Evolutionary conservation across 345 rosid species (phyloP), one percentile per base, ranked within the genome.

Genomic region (Hevea brasiliensis): DNA sequence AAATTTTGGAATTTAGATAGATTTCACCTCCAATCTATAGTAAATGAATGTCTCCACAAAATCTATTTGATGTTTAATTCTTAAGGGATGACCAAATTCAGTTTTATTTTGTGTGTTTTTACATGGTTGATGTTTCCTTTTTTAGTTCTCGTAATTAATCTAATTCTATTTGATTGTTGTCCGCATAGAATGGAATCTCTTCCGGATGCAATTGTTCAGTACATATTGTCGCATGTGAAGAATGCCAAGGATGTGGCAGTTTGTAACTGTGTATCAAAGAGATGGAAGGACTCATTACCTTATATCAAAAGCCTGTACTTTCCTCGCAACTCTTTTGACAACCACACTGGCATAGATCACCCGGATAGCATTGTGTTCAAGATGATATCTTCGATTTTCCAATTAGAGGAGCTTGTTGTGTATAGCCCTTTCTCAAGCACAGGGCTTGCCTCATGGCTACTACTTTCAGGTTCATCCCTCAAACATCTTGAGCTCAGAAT

Each of bases 381-480:
- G 79, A 90, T 90, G 97, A 73, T 94, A 45, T 78, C 89, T 0
- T 72, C 86, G 0, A 68, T 85, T 45, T 83, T 47, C 48, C 67
- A 65, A 45, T 82, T 94, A 15, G 89, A 92, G 68, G 87, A 85
- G 81, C 97, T 94, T 44, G 91, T 92, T 18, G 97, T 90, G 67
- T 90, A 86, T 48, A 84, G 92, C 74, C 91, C 92, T 4, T 94
- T 94, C 83, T 69, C 97, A 35, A 73, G 87, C 69, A 69, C 80
- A 37, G 98, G 98, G 72, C 89, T 94, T 14, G 88, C 88, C 59
- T 90, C 97, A 11, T 94, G 98, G 97, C 72, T 94, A 65, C 44
- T 51, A 21, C 79, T 76, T 32, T 85, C 82, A 0, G 83, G 84
- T 29, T 74, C 77, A 7, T 86, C 93, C 17, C 95, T 94, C 47